phyloP scores from a whole-genome alignment of 768 basidiomycete genomes.

The Tricholoma sp. region DNA sequence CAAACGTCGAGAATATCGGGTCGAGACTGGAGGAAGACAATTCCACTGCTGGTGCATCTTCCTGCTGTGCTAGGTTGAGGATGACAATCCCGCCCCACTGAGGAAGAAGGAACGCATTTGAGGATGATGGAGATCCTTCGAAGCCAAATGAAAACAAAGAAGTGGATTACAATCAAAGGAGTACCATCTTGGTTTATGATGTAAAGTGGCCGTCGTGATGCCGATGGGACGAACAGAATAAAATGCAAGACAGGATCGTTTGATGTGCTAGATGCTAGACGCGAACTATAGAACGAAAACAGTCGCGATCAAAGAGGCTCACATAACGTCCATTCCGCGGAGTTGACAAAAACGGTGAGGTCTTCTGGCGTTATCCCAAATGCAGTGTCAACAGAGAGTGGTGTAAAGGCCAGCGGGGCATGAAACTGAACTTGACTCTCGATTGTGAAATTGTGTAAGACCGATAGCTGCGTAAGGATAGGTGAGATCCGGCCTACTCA shows the following conservation, averaged over 20 bases:
- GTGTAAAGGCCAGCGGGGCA: slow-evolving; percentile 82
- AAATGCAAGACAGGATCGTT: slow-evolving; percentile 95
- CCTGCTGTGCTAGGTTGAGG: slow-evolving; percentile 47
- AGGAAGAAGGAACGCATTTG: slow-evolving; percentile 79
- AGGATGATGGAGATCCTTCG: slow-evolving; percentile 42
- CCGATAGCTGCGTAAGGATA: slow-evolving; percentile 49
- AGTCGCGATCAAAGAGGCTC: slow-evolving; percentile 11
- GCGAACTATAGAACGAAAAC: neutral
- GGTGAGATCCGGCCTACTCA: slow-evolving; percentile 65
- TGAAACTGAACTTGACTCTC: slow-evolving; percentile 95
- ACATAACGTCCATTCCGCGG: slow-evolving; percentile 95
- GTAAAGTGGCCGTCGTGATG: slow-evolving; percentile 59
- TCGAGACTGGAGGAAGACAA: slow-evolving; percentile 43
- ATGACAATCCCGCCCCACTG: slow-evolving; percentile 93
- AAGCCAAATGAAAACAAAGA: slow-evolving; percentile 6
- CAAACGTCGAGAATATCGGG: slow-evolving; percentile 57
- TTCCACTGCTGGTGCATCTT: slow-evolving; percentile 23
- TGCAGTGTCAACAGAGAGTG: slow-evolving; percentile 34
- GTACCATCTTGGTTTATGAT: slow-evolving; percentile 56
- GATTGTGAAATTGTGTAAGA: slow-evolving; percentile 85
- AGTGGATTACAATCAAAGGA: neutral
- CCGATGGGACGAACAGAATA: slow-evolving; percentile 80
- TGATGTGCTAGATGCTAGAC: slow-evolving; percentile 81
- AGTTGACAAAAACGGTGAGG: slow-evolving; percentile 90
- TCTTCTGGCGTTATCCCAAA: slow-evolving; percentile 75